Evolutionary conservation across 139 green algal genomes (phyloP).

Genomic region (Chlamydomonas applanata): DNA sequence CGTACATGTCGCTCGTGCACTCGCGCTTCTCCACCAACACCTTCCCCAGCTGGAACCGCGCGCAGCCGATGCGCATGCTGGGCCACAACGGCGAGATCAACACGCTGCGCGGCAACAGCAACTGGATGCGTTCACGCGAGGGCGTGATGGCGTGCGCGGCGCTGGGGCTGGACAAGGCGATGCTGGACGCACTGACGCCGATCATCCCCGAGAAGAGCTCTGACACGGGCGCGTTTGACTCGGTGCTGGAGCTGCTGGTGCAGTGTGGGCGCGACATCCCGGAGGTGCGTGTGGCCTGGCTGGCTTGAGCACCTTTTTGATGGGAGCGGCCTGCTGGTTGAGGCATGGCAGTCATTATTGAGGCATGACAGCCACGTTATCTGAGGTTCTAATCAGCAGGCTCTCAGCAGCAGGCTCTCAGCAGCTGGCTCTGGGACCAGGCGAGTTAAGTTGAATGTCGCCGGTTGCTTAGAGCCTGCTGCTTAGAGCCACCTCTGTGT

Average conservation of each 20-base stretch:
- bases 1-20: constrained; percentile 93
- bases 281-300: too few relatives aligned
- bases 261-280: constrained; percentile 76
- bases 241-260: constrained; percentile 88
- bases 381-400: too few relatives aligned
- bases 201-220: constrained; percentile 81
- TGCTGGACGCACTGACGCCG: constrained; percentile 61
- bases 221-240: constrained; percentile 87
- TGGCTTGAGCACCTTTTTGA: too few relatives aligned
- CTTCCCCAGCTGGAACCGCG: constrained; percentile 89
- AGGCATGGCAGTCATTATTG: too few relatives aligned
- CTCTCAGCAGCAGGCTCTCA: too few relatives aligned
- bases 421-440: too few relatives aligned
- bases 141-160: constrained; percentile 76
- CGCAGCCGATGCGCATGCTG: constrained; percentile 92
- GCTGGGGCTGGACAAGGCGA: constrained; percentile 67
- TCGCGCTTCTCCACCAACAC: constrained; percentile 97
- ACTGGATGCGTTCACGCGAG: constrained; percentile 94
- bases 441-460: too few relatives aligned
- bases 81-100: constrained; percentile 94
- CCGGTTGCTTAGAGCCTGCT: too few relatives aligned
- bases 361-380: too few relatives aligned
- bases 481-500: too few relatives aligned
- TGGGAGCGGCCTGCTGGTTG: too few relatives aligned
- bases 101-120: constrained; percentile 74